Conservation (phyloP, 2,329 filamentous ascomycete genomes). For the Pseudopyrenochaeta lycopersici region DNA sequence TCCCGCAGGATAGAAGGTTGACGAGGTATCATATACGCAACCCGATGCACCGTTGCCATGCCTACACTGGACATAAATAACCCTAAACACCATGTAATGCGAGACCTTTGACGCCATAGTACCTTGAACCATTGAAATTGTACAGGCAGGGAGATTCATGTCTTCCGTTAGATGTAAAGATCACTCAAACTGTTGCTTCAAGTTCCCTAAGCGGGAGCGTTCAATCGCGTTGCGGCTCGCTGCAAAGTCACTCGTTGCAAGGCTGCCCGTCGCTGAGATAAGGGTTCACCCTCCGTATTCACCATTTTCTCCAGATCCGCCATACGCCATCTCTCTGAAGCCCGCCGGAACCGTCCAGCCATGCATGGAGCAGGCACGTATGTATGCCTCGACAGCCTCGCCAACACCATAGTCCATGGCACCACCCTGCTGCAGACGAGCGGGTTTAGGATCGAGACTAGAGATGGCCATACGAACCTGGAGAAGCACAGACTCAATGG, state of each 20-base stretch:
- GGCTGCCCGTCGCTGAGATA: not conserved
- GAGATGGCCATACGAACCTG: conserved; percentile 82
- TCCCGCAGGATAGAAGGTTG: too few relatives aligned
- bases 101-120: too few relatives aligned
- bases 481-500: conserved; percentile 80
- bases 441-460: conserved; percentile 73
- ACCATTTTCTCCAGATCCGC: conserved; percentile 20
- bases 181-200: not conserved
- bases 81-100: too few relatives aligned
- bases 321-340: conserved; percentile 60
- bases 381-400: conserved; percentile 79
- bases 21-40: too few relatives aligned
- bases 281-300: not conserved
- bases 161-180: too few relatives aligned
- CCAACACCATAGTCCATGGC: conserved; percentile 67
- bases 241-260: not conserved
- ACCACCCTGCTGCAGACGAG: conserved; percentile 64
- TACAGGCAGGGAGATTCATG: too few relatives aligned
- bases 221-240: too few relatives aligned
- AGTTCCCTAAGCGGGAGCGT: not conserved
- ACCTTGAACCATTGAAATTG: too few relatives aligned
- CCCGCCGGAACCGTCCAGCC: conserved; percentile 77
- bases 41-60: too few relatives aligned
- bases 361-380: conserved; percentile 72
- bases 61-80: too few relatives aligned